Evolutionary conservation across 2,329 filamentous ascomycete species (phyloP).

Genomic region (Calonectria pseudoturangicola): DNA sequence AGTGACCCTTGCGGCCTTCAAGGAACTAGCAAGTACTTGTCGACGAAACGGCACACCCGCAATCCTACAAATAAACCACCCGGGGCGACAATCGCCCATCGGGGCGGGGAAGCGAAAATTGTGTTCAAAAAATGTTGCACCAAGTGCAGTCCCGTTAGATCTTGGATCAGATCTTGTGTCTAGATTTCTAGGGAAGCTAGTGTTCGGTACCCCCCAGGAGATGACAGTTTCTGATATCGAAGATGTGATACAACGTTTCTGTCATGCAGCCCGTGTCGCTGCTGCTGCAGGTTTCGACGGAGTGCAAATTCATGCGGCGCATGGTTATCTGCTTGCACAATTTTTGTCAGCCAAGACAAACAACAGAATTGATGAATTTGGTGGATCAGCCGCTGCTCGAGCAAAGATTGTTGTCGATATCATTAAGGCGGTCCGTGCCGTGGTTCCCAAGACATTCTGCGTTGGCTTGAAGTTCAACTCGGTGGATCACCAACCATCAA

Average conservation of each 20-base stretch:
- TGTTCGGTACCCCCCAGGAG: slow-evolving; percentile 73
- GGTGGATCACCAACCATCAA: slow-evolving; percentile 70
- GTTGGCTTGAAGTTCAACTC: slow-evolving; percentile 75
- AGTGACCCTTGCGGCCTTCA: slow-evolving; percentile 61
- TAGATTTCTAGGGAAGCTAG: slow-evolving; percentile 55
- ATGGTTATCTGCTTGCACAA: slow-evolving; percentile 75
- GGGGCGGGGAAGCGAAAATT: slow-evolving; percentile 61
- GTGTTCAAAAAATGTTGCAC: slow-evolving; percentile 64
- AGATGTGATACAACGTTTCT: slow-evolving; percentile 71
- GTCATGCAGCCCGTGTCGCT: slow-evolving; percentile 68
- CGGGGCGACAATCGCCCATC: slow-evolving; percentile 65
- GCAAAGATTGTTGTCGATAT: slow-evolving; percentile 71
- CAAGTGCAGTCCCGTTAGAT: slow-evolving; percentile 64
- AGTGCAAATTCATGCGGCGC: slow-evolving; percentile 68
- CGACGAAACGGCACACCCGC: slow-evolving; percentile 60
- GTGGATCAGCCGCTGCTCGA: slow-evolving; percentile 69
- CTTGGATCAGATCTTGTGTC: slow-evolving; percentile 63
- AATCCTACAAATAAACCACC: slow-evolving; percentile 68
- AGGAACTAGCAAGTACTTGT: slow-evolving; percentile 58
- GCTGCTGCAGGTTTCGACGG: slow-evolving; percentile 68
- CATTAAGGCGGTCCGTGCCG: slow-evolving; percentile 63
- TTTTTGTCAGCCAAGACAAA: slow-evolving; percentile 73
- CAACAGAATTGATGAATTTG: slow-evolving; percentile 72
- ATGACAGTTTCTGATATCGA: slow-evolving; percentile 74
- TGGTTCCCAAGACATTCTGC: slow-evolving; percentile 64